Evolutionary conservation across 345 rosid genomes (phyloP).

Genomic region (Turnera subulata): DNA sequence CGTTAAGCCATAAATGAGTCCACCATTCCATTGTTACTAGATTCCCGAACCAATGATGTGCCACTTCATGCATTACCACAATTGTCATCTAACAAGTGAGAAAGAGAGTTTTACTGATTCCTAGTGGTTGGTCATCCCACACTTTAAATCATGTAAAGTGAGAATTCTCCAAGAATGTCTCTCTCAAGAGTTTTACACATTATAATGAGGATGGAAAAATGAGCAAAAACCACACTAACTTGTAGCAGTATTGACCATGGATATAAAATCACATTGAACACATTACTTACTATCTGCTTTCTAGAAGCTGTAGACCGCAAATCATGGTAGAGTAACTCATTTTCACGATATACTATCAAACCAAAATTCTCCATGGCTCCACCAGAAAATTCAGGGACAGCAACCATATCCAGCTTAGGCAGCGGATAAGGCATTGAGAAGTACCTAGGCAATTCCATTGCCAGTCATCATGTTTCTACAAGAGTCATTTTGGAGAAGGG

Average conservation of each 20-base stretch:
- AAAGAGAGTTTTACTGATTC: no score
- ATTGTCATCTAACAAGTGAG: no score
- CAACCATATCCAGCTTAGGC: conserved; percentile 95
- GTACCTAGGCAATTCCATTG: conserved; percentile 55
- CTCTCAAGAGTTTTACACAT: no score
- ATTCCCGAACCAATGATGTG: conserved; percentile 99
- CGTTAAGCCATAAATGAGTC: conserved; percentile 98
- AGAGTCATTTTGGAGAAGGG: no score
- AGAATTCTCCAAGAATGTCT: no score
- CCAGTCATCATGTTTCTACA: no score
- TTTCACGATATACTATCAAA: conserved; percentile 88
- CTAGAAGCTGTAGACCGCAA: conserved; percentile 93
- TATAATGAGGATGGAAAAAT: no score
- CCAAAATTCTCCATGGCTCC: conserved; percentile 99
- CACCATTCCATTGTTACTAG: conserved; percentile 99
- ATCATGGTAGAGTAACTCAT: conserved; percentile 83
- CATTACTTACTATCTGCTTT: no score
- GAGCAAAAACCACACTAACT: no score
- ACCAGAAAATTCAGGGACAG: conserved; percentile 94
- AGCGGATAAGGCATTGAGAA: conserved; percentile 89
- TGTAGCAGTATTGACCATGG: conserved; percentile 66
- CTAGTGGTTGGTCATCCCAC: no score
- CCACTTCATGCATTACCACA: conserved; percentile 98
- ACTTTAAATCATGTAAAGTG: no score
- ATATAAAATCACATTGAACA: no score